Evolutionary conservation across 148 eudicot genomes (phyloP).

Genomic region (Heliamphora exappendiculata): DNA sequence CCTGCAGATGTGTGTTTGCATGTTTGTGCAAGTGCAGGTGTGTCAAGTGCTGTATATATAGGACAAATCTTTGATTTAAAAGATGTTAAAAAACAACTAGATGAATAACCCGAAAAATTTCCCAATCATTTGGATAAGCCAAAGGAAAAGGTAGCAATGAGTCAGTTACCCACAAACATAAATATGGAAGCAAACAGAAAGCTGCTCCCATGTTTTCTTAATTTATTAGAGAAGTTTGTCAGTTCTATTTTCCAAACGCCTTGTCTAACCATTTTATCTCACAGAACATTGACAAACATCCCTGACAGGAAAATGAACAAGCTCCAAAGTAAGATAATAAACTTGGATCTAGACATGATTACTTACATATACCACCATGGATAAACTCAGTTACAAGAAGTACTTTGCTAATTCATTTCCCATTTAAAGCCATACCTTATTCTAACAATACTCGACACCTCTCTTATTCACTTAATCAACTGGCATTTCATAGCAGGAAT

Average conservation of each 20-base stretch:
- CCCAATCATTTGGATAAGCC: too few relatives aligned
- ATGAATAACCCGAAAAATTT: neutral
- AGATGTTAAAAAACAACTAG: neutral
- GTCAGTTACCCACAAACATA: neutral
- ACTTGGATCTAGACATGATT: neutral
- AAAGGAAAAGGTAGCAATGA: neutral
- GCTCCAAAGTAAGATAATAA: neutral
- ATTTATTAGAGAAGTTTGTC: neutral
- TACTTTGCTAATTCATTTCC: neutral
- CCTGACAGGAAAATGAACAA: neutral
- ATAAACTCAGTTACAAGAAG: neutral
- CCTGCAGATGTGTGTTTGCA: neutral
- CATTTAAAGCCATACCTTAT: neutral
- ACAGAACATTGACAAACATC: neutral
- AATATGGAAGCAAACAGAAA: neutral
- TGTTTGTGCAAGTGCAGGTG: neutral
- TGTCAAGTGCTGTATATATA: neutral
- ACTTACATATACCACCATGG: neutral
- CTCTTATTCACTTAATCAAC: too few relatives aligned
- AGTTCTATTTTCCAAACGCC: neutral
- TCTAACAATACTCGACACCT: neutral
- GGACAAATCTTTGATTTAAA: neutral
- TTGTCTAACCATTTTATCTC: neutral
- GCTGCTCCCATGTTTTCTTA: neutral
- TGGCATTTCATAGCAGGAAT: too few relatives aligned